Evolutionary conservation across 164 flowering plant genomes (phyloP).

Genomic region (Kingdonia uniflora): DNA sequence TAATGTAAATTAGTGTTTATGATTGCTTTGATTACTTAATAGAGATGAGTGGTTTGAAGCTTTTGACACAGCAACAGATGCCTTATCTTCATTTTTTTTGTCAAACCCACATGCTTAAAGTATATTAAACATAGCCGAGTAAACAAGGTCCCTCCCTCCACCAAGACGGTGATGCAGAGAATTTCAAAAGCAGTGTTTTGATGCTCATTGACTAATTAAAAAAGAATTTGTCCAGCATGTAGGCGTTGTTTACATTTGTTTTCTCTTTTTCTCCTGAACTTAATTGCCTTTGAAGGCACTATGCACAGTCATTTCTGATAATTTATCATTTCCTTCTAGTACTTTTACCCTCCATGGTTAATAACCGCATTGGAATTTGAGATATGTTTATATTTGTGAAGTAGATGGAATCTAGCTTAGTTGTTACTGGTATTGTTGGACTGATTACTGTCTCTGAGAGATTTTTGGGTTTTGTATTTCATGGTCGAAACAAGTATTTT

Average conservation of each 20-base stretch:
- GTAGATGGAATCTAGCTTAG: too few species aligned
- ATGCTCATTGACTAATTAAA: constrained; percentile 5
- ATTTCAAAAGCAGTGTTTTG: constrained; percentile 6
- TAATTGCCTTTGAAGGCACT: background rate
- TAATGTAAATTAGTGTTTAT: background rate
- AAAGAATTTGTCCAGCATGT: background rate
- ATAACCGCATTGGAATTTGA: too few species aligned
- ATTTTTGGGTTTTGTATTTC: too few species aligned
- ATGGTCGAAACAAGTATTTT: too few species aligned
- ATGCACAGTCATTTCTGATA: too few species aligned
- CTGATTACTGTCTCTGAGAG: too few species aligned
- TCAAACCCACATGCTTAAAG: background rate
- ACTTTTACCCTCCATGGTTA: too few species aligned
- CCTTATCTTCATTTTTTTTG: constrained; percentile 1
- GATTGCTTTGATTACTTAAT: background rate
- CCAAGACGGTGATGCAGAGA: constrained; percentile 3
- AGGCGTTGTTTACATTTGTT: too few species aligned
- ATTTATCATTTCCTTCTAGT: background rate
- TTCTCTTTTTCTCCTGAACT: background rate
- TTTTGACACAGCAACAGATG: constrained; percentile 8
- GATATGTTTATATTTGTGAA: too few species aligned
- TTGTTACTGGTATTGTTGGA: too few species aligned
- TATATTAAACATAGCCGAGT: constrained; percentile 9
- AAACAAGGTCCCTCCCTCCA: constrained; percentile 14
- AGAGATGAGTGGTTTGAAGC: constrained; percentile 7